These are phyloP conservation scores for Ustilago hordei DNA, from an alignment of 1,284 basidiomycete species.

Conservation along the genomic window DNA sequence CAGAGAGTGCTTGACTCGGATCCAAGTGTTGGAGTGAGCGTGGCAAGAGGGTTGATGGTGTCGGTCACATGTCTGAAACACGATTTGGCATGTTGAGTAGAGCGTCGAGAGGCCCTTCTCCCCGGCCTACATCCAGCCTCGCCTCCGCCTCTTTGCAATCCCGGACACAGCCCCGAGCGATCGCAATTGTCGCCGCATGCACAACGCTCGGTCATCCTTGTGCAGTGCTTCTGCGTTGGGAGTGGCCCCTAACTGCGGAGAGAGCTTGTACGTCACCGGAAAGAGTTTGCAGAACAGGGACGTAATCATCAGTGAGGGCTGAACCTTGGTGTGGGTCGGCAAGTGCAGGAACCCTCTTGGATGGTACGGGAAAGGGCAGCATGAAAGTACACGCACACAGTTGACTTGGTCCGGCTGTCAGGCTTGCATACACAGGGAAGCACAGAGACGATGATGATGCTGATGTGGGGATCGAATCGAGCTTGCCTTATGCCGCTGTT, in stretches of 20 bases:
- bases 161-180: not conserved
- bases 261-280: not conserved
- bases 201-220: not conserved
- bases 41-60: not conserved
- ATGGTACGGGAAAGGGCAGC: constrained; percentile 10
- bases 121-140: not conserved
- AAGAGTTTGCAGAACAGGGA: not conserved
- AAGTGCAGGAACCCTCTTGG: constrained; percentile 1
- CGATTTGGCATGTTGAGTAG: constrained; percentile 16
- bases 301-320: not conserved
- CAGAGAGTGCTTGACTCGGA: not conserved
- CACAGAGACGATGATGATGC: not conserved
- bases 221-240: not conserved
- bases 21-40: not conserved
- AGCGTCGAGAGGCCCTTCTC: not conserved
- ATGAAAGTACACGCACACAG: not conserved
- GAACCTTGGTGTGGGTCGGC: not conserved
- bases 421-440: not conserved
- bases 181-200: not conserved
- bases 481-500: not conserved
- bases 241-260: constrained; percentile 9
- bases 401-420: constrained; percentile 2
- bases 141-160: not conserved
- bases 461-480: constrained; percentile 3
- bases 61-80: constrained; percentile 35